Evolutionary conservation across 345 rosid species (phyloP).

Genomic region (Syzygium aromaticum): DNA sequence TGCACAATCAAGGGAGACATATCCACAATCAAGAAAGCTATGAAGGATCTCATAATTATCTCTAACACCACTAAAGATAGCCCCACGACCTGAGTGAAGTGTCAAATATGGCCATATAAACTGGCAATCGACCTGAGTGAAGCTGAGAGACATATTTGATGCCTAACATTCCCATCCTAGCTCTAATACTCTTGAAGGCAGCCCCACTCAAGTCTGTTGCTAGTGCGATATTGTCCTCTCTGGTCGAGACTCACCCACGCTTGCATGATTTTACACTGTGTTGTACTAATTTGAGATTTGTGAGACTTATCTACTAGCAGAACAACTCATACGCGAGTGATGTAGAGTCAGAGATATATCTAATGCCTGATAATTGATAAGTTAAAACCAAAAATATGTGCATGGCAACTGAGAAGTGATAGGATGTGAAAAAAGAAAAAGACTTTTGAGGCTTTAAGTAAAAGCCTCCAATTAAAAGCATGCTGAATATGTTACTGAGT

Average conservation of each 20-base stretch:
- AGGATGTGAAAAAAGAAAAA: not conserved
- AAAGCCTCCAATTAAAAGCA: not conserved
- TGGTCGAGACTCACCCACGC: not conserved
- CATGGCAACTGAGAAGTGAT: not conserved
- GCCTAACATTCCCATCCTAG: not conserved
- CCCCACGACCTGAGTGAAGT: not conserved
- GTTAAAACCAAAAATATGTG: not conserved
- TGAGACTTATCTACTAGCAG: not conserved
- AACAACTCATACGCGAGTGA: not conserved
- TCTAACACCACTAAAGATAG: not conserved
- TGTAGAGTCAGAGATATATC: not conserved
- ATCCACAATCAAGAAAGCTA: not conserved
- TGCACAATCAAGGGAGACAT: not conserved
- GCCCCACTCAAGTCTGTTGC: not conserved
- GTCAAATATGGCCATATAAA: not conserved
- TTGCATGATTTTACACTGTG: not conserved
- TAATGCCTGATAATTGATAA: not conserved
- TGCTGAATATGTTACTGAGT: not conserved
- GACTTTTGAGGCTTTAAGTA: not conserved
- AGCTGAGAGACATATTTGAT: not conserved
- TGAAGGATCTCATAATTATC: not conserved
- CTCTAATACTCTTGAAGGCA: not conserved
- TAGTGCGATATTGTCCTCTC: not conserved
- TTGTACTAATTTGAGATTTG: not conserved
- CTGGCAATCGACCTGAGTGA: not conserved